Evolutionary conservation across 2,329 filamentous ascomycete species (phyloP).

Genomic region (Ophiostoma piceae): DNA sequence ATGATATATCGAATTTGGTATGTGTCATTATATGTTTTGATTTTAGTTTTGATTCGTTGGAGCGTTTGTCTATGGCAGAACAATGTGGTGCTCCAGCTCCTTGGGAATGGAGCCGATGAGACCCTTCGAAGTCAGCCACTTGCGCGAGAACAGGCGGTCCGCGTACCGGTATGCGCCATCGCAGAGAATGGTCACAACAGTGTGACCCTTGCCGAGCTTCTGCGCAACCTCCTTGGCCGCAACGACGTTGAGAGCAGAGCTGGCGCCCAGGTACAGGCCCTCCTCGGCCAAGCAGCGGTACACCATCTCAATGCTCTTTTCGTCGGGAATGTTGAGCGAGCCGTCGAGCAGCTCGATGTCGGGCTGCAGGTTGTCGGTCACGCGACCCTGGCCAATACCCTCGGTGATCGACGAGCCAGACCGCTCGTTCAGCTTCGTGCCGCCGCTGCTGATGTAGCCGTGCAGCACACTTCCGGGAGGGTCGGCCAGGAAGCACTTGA

Average conservation of each 20-base stretch:
- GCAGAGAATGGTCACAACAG: conserved; percentile 87
- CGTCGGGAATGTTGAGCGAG: conserved; percentile 77
- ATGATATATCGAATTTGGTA: not conserved
- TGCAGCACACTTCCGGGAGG: conserved; percentile 90
- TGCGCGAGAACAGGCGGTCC: conserved; percentile 83
- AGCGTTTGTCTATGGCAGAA: conserved; percentile 58
- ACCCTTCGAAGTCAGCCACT: conserved; percentile 85
- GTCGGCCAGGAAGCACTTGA: conserved; percentile 87
- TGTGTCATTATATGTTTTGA: conserved; percentile 7
- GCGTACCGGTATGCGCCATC: conserved; percentile 98
- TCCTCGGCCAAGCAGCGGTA: conserved; percentile 95
- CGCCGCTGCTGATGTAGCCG: conserved; percentile 82
- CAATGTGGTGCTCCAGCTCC: conserved; percentile 88
- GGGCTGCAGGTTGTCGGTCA: conserved; percentile 88
- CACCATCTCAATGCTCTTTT: conserved; percentile 96
- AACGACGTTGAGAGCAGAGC: conserved; percentile 89
- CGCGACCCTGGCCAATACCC: conserved; percentile 91
- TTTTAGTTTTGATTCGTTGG: not conserved
- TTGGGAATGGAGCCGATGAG: conserved; percentile 75
- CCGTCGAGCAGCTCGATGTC: conserved; percentile 83
- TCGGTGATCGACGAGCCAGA: conserved; percentile 88
- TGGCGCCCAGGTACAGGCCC: conserved; percentile 89
- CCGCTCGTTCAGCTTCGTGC: conserved; percentile 69
- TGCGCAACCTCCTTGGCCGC: conserved; percentile 91
- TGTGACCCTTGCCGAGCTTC: conserved; percentile 81